Evolutionary conservation across 75 land plant genomes (phyloP), one percentile per base, ranked within the genome.

Genomic region (Selaginella moellendorffii): DNA sequence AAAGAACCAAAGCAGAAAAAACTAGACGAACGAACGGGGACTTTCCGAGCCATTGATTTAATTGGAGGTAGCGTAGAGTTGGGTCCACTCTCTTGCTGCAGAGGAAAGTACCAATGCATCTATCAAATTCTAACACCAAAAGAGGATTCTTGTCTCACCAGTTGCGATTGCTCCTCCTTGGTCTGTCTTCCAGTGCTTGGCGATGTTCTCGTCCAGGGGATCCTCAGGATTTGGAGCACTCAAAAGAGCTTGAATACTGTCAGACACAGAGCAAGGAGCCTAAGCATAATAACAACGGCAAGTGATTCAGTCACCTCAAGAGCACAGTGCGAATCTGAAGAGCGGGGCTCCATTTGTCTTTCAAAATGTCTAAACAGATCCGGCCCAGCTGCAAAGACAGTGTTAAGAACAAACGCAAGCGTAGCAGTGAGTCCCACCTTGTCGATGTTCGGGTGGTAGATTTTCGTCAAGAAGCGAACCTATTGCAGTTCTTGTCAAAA

Each of bases 151-250:
- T 31, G 17, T 31, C 65, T 52, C n/a, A 87, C 95, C 95, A 67
- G 97, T 91, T 68, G 77, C 93, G 26, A 91, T 92, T 60, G 95
- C 97, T 73, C 87, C 95, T 28, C 77, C 80, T 71, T 91, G 93
- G 74, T 91, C 80, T 1, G 82, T 63, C 63, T 91, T 87, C 97
- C 97, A 91, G 53, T 91, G 95, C 64, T 87, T 91, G 1, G 95
- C 95, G 64, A 91, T 83, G 80, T 91, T 91, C 24, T 91, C 95
- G 31, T 91, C 88, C 0, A 91, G 82, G 20, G 95, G 95, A 67
- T 91, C 97, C 65, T 91, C 97, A 0, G 89, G 97, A 62, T 91
- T 91, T 63, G 97, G 97, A 1, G 88, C 97, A 74, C 95, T 91
- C 64, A 91, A 66, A 26, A 91, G 78, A 1, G 97, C 97, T 73